Base-by-base conservation (phyloP, 306 rosid species). In the Dalbergia cultrata region DNA sequence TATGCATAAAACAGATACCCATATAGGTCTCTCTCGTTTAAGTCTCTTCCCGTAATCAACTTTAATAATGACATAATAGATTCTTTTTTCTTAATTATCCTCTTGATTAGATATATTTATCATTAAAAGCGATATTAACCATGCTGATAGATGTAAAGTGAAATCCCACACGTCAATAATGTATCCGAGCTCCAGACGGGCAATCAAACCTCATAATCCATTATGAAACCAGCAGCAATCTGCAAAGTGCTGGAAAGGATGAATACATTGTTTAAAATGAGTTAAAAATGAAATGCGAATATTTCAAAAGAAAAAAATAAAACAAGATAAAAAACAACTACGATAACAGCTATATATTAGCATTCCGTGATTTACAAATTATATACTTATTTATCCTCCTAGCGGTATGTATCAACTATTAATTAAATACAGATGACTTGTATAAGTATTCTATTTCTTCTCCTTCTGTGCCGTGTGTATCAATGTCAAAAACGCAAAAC, bases 51-150 rank as follows among this genome's bases (percentile, higher is more conserved):
- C 16, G n/a, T 72, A 22, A 39, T 78, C 68, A 60, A 78, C 83
- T 74, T 67, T 41, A 67, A 59, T 75, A 57, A 56, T 58, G 71
- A 78, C 80, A 26, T 13, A 63, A 56, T 47, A 66, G 67, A 78
- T 83, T 66, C 60, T 78, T 72, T 41, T 58, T 22, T 57, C 37
- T 78, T 67, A 78, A 67, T 50, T 79, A 74, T 66, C 41, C 34
- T 74, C 68, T 57, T 61, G 70, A 79, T 83, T 50, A 41, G 84
- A 84, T 74, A 70, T 74, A 70, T 74, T 67, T 79, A 7, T 67
- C 45, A 68, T 37, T 44, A 68, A 67, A 79, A 74, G 73, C 34
- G 39, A 79, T 52, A 61, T 61, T 79, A 79, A 54, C 11, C 71
- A 37, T 14, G 74, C 61, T 67, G 37, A 73, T 74, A 67, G 59